phyloP scores from a whole-genome alignment of 768 basidiomycete genomes.

The Boletus speciosus region DNA sequence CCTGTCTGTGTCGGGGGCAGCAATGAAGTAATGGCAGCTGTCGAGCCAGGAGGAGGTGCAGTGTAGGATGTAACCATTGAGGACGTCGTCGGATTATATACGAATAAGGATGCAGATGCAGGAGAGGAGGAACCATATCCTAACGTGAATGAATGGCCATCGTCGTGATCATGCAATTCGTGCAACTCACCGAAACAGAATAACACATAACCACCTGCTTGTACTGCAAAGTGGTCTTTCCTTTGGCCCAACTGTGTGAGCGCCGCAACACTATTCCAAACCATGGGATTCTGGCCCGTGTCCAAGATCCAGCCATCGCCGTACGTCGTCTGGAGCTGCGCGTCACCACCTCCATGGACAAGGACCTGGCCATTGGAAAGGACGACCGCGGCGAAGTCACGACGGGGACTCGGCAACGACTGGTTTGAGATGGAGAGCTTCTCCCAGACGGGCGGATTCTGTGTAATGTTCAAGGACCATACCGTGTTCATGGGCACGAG shows the following conservation, averaged over 20 bases:
- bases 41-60: conserved; percentile 30
- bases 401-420: conserved; percentile 54
- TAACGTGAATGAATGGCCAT: conserved; percentile 8
- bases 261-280: conserved; percentile 51
- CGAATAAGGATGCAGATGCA: conserved; percentile 49
- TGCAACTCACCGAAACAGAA: conserved; percentile 70
- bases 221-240: conserved; percentile 72
- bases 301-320: conserved; percentile 72
- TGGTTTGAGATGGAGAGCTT: conserved; percentile 35
- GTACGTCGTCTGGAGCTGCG: conserved; percentile 47
- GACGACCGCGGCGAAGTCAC: conserved; percentile 56
- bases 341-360: conserved; percentile 78
- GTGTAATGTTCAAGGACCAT: conserved; percentile 61
- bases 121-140: conserved; percentile 33
- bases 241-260: conserved; percentile 59
- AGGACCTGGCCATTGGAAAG: conserved; percentile 55
- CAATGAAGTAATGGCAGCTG: conserved; percentile 32
- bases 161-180: neutral
- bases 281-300: conserved; percentile 50
- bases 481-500: conserved; percentile 57
- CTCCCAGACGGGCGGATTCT: conserved; percentile 48
- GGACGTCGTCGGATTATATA: conserved; percentile 44
- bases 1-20: conserved; percentile 34
- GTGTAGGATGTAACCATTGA: conserved; percentile 43
- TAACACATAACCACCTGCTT: conserved; percentile 56